Conservation (phyloP, 805 yeast genomes). For the Soucietia sequanensis region DNA sequence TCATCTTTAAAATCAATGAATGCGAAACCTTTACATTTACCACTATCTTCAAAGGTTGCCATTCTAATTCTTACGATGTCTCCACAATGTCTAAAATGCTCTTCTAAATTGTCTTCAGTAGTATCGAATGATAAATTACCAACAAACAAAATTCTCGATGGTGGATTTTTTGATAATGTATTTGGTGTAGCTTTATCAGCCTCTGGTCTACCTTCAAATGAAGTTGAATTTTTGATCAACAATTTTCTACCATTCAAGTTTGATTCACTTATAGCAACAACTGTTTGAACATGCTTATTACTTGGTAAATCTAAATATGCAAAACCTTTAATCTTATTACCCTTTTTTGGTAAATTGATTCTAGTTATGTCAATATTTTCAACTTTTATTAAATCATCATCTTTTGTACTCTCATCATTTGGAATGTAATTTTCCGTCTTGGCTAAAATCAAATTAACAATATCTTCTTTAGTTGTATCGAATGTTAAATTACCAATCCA, state of each 20-base stretch:
- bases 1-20: constrained; percentile 83
- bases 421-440: constrained; percentile 45
- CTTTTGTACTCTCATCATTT: constrained; percentile 19
- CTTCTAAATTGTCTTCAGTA: constrained; percentile 70
- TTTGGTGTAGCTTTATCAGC: constrained; percentile 32
- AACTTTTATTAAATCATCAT: constrained; percentile 29
- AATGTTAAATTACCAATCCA: constrained; percentile 95
- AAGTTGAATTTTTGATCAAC: constrained; percentile 75
- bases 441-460: constrained; percentile 59
- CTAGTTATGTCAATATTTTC: constrained; percentile 64
- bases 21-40: constrained; percentile 96
- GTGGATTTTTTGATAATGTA: constrained; percentile 70
- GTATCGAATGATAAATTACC: constrained; percentile 94
- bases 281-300: constrained; percentile 57
- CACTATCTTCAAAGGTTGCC: constrained; percentile 97
- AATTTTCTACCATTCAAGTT: constrained; percentile 81
- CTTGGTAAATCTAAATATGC: constrained; percentile 83
- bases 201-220: constrained; percentile 85
- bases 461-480: constrained; percentile 75
- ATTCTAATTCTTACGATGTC: constrained; percentile 80
- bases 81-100: constrained; percentile 90
- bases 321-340: constrained; percentile 74
- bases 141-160: constrained; percentile 83
- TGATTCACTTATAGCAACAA: constrained; percentile 66
- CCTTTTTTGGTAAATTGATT: constrained; percentile 76